Conservation (phyloP, 1,284 basidiomycete species). For the Ustilago cynodontis region DNA sequence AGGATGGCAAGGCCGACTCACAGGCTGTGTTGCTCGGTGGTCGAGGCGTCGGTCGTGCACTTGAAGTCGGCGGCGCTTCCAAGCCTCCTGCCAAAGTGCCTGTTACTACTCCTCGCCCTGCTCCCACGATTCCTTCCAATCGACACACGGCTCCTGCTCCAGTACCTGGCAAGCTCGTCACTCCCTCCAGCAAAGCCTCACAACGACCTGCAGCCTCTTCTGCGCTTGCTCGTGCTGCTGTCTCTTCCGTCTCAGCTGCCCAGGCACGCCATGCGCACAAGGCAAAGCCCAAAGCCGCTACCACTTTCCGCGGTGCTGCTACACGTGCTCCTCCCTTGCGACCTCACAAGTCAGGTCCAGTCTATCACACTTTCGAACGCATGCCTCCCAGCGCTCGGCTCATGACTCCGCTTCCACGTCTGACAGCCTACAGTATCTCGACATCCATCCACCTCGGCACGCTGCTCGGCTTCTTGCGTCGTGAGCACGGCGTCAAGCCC, state of each 20-base stretch:
- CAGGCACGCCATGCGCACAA: constrained; percentile 39
- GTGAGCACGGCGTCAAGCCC: constrained; percentile 91
- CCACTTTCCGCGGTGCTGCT: constrained; percentile 42
- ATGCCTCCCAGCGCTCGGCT: constrained; percentile 61
- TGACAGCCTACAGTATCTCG: constrained; percentile 82
- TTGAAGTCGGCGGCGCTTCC: constrained; percentile 20
- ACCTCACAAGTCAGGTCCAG: constrained; percentile 54
- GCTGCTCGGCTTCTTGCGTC: constrained; percentile 78
- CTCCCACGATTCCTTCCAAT: constrained; percentile 36
- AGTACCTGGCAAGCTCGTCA: constrained; percentile 41
- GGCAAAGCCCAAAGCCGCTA: constrained; percentile 34
- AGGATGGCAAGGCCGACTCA: constrained; percentile 12
- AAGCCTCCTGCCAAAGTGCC: constrained; percentile 51
- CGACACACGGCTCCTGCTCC: constrained; percentile 37
- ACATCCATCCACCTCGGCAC: constrained; percentile 73
- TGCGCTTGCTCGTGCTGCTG: constrained; percentile 45
- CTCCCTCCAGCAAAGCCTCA: constrained; percentile 32
- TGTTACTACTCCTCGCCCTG: constrained; percentile 42
- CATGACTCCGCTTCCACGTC: constrained; percentile 62
- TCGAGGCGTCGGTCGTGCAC: constrained; percentile 17
- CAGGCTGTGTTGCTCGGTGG: constrained; percentile 22
- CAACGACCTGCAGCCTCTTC: constrained; percentile 50
- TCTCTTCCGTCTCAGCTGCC: constrained; percentile 42
- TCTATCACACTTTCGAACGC: constrained; percentile 68
- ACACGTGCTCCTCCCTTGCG: constrained; percentile 46